Evolutionary conservation across 2,329 filamentous ascomycete species (phyloP), one percentile per base, ranked within the genome.

Genomic region (Elsinoe batatas): DNA sequence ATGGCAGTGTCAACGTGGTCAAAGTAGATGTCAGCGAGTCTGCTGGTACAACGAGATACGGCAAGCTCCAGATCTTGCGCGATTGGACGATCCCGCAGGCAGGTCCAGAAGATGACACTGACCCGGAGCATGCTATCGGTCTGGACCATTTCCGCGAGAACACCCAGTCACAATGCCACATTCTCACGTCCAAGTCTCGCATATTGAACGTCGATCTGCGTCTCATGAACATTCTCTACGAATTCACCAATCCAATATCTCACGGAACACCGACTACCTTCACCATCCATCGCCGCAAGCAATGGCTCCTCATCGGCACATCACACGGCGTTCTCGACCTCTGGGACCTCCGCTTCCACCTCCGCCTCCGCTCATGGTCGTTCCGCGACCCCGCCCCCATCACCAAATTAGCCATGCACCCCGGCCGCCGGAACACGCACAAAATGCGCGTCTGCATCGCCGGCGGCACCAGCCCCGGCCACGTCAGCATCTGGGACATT

Each of bases 311-410:
- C 1, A 73, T 97, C 0, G 93, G 91, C 35, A 98, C 94, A 0
- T 88, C 89, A 0, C 91, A 97, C 67, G 93, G 94, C 35, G 85
- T 97, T 26, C 76, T 98, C 6, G 87, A 95, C 66, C 78, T 98
- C 1, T 98, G 93, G 93, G 93, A 98, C 69, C 77, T 98, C 38
- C 85, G 93, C n/a, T 98, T 98, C 76, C 86, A 83, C 61, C 80
- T 97, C 63, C 82, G 89, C 18, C 75, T 97, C 20, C 90, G 88
- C 68, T 87, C 85, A 12, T 97, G 91, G 89, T 89, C 89, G 1
- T 79, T 96, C 26, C 83, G 88, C 0, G 88, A 87, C 18, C 87
- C 87, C 58, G 83, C 85, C 1, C 78, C 88, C 15, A 88, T 97
- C 59, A 85, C 91, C 63, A 80, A 89, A 32, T 76, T 98, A 13